Conservation (phyloP, 1,284 basidiomycete genomes). For the Ceratobasidium sp. region DNA sequence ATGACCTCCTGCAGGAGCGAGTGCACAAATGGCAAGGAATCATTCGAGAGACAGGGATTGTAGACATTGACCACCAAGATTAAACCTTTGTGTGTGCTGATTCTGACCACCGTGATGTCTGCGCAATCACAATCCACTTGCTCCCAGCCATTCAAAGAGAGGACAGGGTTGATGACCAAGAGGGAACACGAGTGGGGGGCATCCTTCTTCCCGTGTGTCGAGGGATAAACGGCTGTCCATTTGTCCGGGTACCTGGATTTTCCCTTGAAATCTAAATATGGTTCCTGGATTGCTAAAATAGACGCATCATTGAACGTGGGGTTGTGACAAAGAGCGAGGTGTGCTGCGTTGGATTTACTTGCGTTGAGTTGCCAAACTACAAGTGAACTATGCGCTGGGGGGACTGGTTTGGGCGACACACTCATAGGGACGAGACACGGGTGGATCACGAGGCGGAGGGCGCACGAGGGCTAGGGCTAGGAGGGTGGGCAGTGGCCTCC, state of each 20-base stretch:
- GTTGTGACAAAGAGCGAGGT: background rate
- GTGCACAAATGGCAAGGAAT: background rate
- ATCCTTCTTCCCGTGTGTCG: background rate
- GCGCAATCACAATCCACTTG: background rate
- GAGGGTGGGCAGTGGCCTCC: no score
- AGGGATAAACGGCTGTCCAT: background rate
- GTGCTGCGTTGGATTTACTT: background rate
- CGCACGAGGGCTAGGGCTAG: no score
- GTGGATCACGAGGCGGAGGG: no score
- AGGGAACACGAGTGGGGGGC: background rate
- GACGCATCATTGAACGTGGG: background rate
- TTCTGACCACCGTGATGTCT: slow-evolving; percentile 1
- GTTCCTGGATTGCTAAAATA: slow-evolving; percentile 18
- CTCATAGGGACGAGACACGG: background rate
- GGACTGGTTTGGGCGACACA: background rate
- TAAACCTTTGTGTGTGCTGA: background rate
- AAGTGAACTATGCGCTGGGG: background rate
- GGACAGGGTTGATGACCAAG: background rate
- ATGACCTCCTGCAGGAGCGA: background rate
- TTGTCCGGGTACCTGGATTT: background rate
- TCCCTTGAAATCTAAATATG: background rate
- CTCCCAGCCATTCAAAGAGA: slow-evolving; percentile 20
- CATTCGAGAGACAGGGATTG: slow-evolving; percentile 13
- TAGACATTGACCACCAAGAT: slow-evolving; percentile 5
- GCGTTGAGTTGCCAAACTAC: slow-evolving; percentile 16